These are phyloP conservation scores for Penicillium sp. DNA, from an alignment of 2,329 filamentous ascomycete genomes.

Conservation along the genomic window DNA sequence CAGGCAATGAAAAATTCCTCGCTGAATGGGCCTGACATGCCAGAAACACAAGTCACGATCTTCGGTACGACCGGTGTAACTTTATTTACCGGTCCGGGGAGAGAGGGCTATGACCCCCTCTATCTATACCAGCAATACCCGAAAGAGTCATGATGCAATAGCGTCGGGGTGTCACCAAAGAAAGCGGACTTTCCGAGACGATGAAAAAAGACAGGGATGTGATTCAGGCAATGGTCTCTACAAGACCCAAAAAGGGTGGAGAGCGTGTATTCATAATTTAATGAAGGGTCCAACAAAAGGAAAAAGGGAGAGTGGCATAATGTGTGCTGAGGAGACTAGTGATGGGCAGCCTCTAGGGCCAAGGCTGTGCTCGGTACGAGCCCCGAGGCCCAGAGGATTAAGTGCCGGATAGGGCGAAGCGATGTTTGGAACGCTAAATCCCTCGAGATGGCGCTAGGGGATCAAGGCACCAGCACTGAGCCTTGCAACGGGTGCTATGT, in stretches of 20 bases:
- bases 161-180: background rate
- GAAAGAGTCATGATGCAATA: slow-evolving; percentile 10
- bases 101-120: background rate
- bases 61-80: slow-evolving; percentile 5
- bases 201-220: background rate
- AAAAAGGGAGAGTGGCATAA: background rate
- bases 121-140: background rate
- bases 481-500: slow-evolving; percentile 6
- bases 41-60: background rate
- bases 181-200: background rate
- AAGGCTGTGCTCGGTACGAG: slow-evolving; percentile 13
- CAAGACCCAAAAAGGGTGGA: background rate
- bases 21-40: background rate
- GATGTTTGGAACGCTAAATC: slow-evolving; percentile 24
- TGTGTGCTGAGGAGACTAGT: background rate
- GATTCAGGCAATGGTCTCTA: background rate
- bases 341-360: background rate
- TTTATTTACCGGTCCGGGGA: slow-evolving; percentile 6
- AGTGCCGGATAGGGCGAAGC: slow-evolving; percentile 12
- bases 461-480: background rate
- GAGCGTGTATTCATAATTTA: background rate
- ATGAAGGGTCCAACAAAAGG: slow-evolving; percentile 1
- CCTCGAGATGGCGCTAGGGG: slow-evolving; percentile 19
- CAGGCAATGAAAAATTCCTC: background rate
- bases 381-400: slow-evolving; percentile 10